phyloP scores from a whole-genome alignment of 1,284 basidiomycete genomes.

The Tilletiopsis washingtonensis region DNA sequence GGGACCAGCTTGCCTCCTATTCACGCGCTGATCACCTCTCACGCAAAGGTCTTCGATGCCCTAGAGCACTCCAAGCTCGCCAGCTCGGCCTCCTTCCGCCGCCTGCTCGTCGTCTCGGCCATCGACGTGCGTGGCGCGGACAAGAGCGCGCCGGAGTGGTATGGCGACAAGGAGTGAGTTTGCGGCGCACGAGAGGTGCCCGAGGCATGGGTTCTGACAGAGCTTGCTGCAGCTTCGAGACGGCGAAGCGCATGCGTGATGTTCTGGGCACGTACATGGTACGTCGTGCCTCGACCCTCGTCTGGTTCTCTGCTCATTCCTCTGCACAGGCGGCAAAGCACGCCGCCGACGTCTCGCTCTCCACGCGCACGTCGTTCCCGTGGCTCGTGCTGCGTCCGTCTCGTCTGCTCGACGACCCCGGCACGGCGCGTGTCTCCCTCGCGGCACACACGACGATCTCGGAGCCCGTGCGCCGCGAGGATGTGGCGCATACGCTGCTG shows the following conservation, averaged over 20 bases:
- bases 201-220: conserved; percentile 1
- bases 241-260: conserved; percentile 41
- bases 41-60: conserved; percentile 63
- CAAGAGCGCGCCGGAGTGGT: conserved; percentile 44
- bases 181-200: conserved; percentile 50
- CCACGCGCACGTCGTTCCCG: conserved; percentile 56
- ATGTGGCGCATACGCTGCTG: conserved; percentile 58
- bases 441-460: conserved; percentile 14
- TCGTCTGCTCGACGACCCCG: conserved; percentile 53
- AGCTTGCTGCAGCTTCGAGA: conserved; percentile 15
- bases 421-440: conserved; percentile 22
- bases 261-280: conserved; percentile 28
- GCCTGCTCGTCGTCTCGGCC: conserved; percentile 59
- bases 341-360: conserved; percentile 63
- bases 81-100: conserved; percentile 50
- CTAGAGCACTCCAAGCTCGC: conserved; percentile 55
- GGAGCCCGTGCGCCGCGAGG: conserved; percentile 52
- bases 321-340: no score
- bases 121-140: conserved; percentile 58
- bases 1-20: no score
- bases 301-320: background rate
- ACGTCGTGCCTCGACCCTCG: background rate
- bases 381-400: conserved; percentile 67
- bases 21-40: no score
- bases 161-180: conserved; percentile 45